Evolutionary conservation across 1,139 yeast genomes (phyloP).

Genomic region (Torulaspora globosa): DNA sequence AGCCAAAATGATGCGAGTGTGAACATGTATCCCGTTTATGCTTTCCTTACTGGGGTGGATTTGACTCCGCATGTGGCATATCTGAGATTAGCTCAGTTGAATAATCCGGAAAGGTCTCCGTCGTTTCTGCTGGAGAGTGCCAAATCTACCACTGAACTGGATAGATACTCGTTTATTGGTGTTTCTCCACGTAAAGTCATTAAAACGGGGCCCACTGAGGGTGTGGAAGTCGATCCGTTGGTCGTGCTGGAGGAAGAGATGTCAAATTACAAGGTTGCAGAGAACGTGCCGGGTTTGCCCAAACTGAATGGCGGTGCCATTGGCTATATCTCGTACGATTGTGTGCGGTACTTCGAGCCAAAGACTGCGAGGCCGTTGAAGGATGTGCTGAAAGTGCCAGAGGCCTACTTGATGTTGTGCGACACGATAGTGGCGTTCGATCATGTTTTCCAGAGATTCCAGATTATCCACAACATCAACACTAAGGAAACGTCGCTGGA

Average conservation of each 20-base stretch:
- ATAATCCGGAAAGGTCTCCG: conserved; percentile 52
- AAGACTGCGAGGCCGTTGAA: conserved; percentile 67
- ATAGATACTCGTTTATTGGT: conserved; percentile 88
- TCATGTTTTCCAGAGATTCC: conserved; percentile 88
- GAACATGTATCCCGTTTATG: conserved; percentile 72
- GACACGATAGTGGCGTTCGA: conserved; percentile 89
- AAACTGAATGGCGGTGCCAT: conserved; percentile 91
- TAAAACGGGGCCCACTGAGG: conserved; percentile 66
- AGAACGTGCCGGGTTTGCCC: conserved; percentile 71
- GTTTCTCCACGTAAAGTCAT: conserved; percentile 75
- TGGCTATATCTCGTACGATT: conserved; percentile 92
- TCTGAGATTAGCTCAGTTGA: conserved; percentile 71
- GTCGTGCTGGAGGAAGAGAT: conserved; percentile 69
- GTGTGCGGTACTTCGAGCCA: conserved; percentile 95
- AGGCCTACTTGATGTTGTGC: conserved; percentile 85
- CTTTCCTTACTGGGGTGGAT: conserved; percentile 69
- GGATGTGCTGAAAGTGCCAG: conserved; percentile 82
- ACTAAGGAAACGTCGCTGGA: conserved; percentile 44
- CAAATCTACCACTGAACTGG: conserved; percentile 81
- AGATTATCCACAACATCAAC: conserved; percentile 73
- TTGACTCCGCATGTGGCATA: conserved; percentile 89
- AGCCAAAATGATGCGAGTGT: conserved; percentile 35
- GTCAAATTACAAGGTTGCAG: conserved; percentile 59
- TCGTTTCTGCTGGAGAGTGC: conserved; percentile 88
- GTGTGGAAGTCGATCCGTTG: conserved; percentile 74